These are phyloP conservation scores for Monilinia polystroma DNA, from an alignment of 2,329 filamentous ascomycete species.

Conservation along the genomic window DNA sequence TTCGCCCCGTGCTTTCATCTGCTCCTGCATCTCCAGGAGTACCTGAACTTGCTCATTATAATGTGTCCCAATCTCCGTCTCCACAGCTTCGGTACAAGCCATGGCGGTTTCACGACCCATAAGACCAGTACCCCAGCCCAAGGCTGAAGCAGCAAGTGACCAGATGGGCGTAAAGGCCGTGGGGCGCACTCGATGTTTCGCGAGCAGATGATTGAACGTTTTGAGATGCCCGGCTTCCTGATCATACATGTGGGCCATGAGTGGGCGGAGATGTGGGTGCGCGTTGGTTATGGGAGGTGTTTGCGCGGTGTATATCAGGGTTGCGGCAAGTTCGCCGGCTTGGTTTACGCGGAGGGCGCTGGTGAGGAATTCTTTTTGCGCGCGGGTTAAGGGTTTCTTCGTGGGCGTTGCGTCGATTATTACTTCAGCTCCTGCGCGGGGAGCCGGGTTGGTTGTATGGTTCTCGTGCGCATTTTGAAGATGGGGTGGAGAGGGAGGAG, in stretches of 20 bases:
- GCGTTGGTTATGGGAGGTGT: constrained; percentile 75
- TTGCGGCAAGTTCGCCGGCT: constrained; percentile 94
- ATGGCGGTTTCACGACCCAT: constrained; percentile 93
- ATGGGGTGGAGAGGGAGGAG: background rate
- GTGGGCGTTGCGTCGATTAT: background rate
- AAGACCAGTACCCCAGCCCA: constrained; percentile 87
- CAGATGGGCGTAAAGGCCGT: constrained; percentile 92
- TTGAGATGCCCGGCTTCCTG: constrained; percentile 86
- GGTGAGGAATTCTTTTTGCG: constrained; percentile 73
- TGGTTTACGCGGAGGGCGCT: constrained; percentile 92
- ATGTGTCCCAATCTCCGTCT: constrained; percentile 95
- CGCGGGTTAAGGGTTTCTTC: constrained; percentile 57
- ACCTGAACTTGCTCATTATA: constrained; percentile 90
- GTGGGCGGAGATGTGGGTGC: constrained; percentile 81
- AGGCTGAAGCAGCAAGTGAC: constrained; percentile 72
- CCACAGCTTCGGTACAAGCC: constrained; percentile 97
- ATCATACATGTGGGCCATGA: constrained; percentile 98
- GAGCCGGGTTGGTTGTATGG: constrained; percentile 6
- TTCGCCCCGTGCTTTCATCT: constrained; percentile 75
- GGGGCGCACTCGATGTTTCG: constrained; percentile 84
- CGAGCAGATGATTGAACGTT: constrained; percentile 81
- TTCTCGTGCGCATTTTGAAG: constrained; percentile 6
- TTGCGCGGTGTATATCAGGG: constrained; percentile 89
- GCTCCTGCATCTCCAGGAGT: constrained; percentile 75
- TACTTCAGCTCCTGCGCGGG: constrained; percentile 9